Evolutionary conservation across 495 filamentous ascomycete species (phyloP).

Genomic region (Aspergillus panamensis): DNA sequence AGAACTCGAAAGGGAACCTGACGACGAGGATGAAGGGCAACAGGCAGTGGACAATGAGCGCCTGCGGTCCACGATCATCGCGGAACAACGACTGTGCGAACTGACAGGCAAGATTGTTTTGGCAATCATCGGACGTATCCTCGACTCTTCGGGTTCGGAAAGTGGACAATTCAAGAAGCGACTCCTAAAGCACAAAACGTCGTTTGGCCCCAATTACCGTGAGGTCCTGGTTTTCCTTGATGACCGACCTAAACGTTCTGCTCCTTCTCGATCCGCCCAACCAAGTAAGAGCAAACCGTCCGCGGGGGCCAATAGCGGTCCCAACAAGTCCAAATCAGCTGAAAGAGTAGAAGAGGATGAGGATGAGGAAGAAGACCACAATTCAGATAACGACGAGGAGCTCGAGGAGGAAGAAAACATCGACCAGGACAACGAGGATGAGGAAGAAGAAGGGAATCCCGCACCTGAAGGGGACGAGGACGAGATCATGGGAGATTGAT

Average conservation of each 20-base stretch:
- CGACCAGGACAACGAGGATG: constrained; percentile 51
- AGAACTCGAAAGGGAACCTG: constrained; percentile 43
- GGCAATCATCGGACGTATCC: constrained; percentile 64
- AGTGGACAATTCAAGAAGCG: constrained; percentile 60
- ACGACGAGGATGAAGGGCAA: constrained; percentile 60
- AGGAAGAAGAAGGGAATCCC: constrained; percentile 32
- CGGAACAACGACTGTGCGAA: constrained; percentile 81
- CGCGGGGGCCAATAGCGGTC: constrained; percentile 36
- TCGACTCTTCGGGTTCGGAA: constrained; percentile 59
- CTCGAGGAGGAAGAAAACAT: constrained; percentile 52
- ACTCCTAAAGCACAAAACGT: constrained; percentile 61
- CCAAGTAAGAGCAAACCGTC: constrained; percentile 49
- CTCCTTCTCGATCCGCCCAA: constrained; percentile 17
- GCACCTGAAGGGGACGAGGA: constrained; percentile 58
- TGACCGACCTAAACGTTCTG: constrained; percentile 42
- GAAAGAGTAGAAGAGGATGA: constrained; percentile 42
- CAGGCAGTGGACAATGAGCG: constrained; percentile 51
- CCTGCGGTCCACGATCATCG: constrained; percentile 58
- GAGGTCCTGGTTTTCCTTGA: constrained; percentile 75
- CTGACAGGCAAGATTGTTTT: constrained; percentile 79
- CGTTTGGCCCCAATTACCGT: constrained; percentile 69
- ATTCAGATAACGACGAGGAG: constrained; percentile 42
- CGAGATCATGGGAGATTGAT: constrained; percentile 66
- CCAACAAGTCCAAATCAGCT: constrained; percentile 38
- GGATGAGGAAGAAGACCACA: constrained; percentile 50